Conservation (phyloP, 164 flowering plant genomes). For the Nymphaea colorata region DNA sequence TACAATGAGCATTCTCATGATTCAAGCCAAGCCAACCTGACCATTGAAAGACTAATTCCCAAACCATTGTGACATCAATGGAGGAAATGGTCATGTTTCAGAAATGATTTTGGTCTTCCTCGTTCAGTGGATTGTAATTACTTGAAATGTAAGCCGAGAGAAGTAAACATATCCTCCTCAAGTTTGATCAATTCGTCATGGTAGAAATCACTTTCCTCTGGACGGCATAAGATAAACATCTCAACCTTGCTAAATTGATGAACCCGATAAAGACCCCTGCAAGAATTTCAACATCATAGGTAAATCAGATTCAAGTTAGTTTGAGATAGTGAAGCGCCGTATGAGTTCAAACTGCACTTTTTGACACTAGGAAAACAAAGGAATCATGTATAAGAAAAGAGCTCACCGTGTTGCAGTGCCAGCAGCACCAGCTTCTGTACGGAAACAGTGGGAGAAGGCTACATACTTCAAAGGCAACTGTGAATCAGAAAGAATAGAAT, state of each 20-base stretch:
- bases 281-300: neutral
- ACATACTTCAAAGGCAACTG: constrained; percentile 76
- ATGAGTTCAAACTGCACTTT: too few relatives aligned
- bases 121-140: constrained; percentile 11
- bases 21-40: too few relatives aligned
- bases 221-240: constrained; percentile 84
- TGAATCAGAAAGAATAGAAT: constrained; percentile 71
- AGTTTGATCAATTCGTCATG: constrained; percentile 73
- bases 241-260: constrained; percentile 98
- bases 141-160: constrained; percentile 85
- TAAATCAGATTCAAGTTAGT: too few relatives aligned
- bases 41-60: too few relatives aligned
- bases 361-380: too few relatives aligned
- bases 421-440: constrained; percentile 94
- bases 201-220: constrained; percentile 72
- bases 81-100: too few relatives aligned
- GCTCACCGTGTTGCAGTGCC: constrained; percentile 77
- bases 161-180: constrained; percentile 78
- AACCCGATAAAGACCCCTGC: constrained; percentile 96
- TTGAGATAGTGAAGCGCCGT: too few relatives aligned
- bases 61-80: too few relatives aligned
- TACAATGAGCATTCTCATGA: too few relatives aligned
- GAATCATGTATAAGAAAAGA: neutral
- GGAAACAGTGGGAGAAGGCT: constrained; percentile 87
- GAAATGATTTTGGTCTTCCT: too few relatives aligned